A percentile compares a stretch with the other conserved stretches of the same genome.
Evolutionary conservation across 2,329 filamentous ascomycete genomes (phyloP).

Genomic region (Pochonia chlamydosporia): DNA sequence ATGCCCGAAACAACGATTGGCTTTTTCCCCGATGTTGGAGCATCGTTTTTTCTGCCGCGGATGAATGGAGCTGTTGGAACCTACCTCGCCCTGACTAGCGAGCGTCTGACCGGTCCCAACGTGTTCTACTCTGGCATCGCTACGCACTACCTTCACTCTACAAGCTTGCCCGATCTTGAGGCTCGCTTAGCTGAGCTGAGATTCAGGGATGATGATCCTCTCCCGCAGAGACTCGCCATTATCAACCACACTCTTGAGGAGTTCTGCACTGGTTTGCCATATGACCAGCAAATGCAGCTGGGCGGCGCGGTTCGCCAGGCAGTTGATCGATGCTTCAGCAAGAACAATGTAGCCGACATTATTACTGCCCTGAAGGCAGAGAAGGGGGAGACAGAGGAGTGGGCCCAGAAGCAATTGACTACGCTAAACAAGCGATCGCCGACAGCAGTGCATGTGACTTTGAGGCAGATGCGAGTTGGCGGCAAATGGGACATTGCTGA

Average conservation of each 20-base stretch:
- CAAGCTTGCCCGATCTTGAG: slow-evolving; percentile 74
- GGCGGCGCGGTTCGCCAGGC: slow-evolving; percentile 66
- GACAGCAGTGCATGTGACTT: slow-evolving; percentile 76
- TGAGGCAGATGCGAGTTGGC: slow-evolving; percentile 76
- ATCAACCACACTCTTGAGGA: slow-evolving; percentile 90
- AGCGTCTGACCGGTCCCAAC: slow-evolving; percentile 74
- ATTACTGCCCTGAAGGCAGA: slow-evolving; percentile 58
- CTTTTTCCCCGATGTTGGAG: slow-evolving; percentile 97
- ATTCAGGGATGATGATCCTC: slow-evolving; percentile 70
- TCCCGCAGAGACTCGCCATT: slow-evolving; percentile 58
- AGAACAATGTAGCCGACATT: slow-evolving; percentile 63
- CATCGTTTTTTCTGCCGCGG: slow-evolving; percentile 88
- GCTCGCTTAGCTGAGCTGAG: slow-evolving; percentile 80
- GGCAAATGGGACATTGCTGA: slow-evolving; percentile 72
- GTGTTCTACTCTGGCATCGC: slow-evolving; percentile 88
- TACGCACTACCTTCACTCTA: slow-evolving; percentile 94
- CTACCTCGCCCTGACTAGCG: slow-evolving; percentile 89
- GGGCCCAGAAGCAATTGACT: slow-evolving; percentile 72
- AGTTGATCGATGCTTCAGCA: slow-evolving; percentile 78
- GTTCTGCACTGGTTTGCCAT: slow-evolving; percentile 79
- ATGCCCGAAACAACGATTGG: slow-evolving; percentile 99
- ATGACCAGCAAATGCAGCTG: slow-evolving; percentile 62
- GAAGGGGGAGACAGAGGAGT: slow-evolving; percentile 51
- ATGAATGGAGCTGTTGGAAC: slow-evolving; percentile 83
- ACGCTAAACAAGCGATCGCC: slow-evolving; percentile 77